phyloP scores from a whole-genome alignment of 352 stramenopile genomes.

The Pythium diclinum region DNA sequence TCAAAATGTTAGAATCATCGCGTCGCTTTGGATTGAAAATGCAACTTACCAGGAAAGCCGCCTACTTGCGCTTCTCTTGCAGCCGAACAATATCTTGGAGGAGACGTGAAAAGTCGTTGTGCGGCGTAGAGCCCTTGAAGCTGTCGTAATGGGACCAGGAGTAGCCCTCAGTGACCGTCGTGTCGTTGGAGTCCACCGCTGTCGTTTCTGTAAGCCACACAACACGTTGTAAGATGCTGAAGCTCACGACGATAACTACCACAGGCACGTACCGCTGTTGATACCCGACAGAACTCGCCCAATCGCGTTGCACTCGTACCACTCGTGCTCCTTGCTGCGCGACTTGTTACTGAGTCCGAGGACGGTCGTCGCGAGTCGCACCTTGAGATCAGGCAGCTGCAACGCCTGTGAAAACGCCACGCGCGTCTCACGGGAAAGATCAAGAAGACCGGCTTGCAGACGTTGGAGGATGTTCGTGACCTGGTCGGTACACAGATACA shows the following conservation, averaged over 20 bases:
- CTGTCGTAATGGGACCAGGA: slow-evolving; percentile 82
- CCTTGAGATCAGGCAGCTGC: slow-evolving; percentile 57
- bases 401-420: slow-evolving; percentile 61
- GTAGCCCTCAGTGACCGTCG: slow-evolving; percentile 62
- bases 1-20: not conserved
- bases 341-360: slow-evolving; percentile 76
- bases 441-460: slow-evolving; percentile 53
- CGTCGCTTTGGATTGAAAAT: not conserved
- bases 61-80: slow-evolving; percentile 25
- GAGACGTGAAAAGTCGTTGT: slow-evolving; percentile 45
- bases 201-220: slow-evolving; percentile 21
- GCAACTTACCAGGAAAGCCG: not conserved
- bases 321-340: slow-evolving; percentile 72
- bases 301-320: slow-evolving; percentile 76
- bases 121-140: slow-evolving; percentile 45
- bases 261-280: slow-evolving; percentile 38
- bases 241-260: not conserved
- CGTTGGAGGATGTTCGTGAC: slow-evolving; percentile 70
- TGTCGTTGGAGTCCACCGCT: slow-evolving; percentile 31
- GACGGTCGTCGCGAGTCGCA: slow-evolving; percentile 55
- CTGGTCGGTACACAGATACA: slow-evolving; percentile 72
- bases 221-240: not conserved
- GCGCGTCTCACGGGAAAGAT: slow-evolving; percentile 50
- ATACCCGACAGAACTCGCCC: slow-evolving; percentile 55
- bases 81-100: slow-evolving; percentile 68